A percentile compares a stretch with the other conserved stretches of the same genome.
These are phyloP conservation scores for Myriangium duriaei DNA, from an alignment of 2,329 filamentous ascomycete genomes.

Conservation along the genomic window DNA sequence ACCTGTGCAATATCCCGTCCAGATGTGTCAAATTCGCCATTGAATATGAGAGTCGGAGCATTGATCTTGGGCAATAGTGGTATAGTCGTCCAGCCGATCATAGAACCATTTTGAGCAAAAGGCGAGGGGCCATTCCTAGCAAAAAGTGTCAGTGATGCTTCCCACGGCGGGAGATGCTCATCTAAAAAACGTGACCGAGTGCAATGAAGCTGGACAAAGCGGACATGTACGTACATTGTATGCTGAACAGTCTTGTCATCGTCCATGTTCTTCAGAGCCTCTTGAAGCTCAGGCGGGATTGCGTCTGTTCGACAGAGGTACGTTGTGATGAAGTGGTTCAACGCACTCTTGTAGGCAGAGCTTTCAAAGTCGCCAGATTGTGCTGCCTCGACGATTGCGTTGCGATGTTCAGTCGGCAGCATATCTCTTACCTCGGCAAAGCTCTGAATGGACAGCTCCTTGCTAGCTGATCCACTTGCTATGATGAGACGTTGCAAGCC, in stretches of 20 bases:
- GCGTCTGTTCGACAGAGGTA: not conserved
- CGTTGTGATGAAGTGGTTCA: not conserved
- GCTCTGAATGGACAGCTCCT: not conserved
- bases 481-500: conserved; percentile 1
- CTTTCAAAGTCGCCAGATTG: not conserved
- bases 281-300: not conserved
- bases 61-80: conserved; percentile 2
- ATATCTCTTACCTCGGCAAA: not conserved
- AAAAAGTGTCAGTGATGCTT: not conserved
- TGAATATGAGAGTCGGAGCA: conserved; percentile 8
- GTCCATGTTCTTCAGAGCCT: not conserved
- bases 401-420: not conserved
- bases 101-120: not conserved
- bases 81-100: not conserved
- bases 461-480: not conserved
- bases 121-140: not conserved
- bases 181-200: too few relatives aligned
- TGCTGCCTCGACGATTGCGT: not conserved
- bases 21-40: conserved; percentile 7
- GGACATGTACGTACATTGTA: not conserved
- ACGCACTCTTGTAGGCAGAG: not conserved
- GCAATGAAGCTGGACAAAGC: too few relatives aligned
- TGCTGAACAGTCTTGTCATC: not conserved
- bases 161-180: not conserved
- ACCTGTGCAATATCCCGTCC: not conserved